These are phyloP conservation scores for Hippophae gyantsensis DNA, from an alignment of 306 rosid genomes.

Conservation along the genomic window DNA sequence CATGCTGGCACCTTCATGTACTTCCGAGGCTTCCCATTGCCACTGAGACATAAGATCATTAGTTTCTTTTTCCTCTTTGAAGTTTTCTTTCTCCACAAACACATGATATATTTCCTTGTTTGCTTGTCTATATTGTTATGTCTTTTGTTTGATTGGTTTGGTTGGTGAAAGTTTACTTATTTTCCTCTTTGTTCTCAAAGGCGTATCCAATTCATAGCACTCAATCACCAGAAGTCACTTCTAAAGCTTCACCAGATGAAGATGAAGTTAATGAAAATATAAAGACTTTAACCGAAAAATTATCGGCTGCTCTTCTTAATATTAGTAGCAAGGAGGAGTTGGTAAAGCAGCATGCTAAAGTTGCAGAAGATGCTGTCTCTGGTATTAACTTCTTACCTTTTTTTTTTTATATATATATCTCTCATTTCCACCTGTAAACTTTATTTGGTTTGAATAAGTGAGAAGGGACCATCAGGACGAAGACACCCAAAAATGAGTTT, in stretches of 20 bases:
- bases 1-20: no score
- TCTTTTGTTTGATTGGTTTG: neutral
- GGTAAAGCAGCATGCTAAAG: slow-evolving; percentile 74
- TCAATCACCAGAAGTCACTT: slow-evolving; percentile 58
- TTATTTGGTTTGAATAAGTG: neutral
- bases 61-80: no score
- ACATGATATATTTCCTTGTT: no score
- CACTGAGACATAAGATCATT: no score
- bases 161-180: slow-evolving; percentile 14
- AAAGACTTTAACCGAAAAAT: slow-evolving; percentile 42
- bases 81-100: no score
- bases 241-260: slow-evolving; percentile 38
- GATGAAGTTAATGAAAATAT: slow-evolving; percentile 33
- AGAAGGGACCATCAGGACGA: neutral
- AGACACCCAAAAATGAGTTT: neutral
- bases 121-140: no score
- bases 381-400: slow-evolving; percentile 30
- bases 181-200: slow-evolving; percentile 28
- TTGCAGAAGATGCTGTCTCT: slow-evolving; percentile 81
- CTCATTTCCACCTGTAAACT: neutral
- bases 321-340: slow-evolving; percentile 62
- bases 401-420: neutral
- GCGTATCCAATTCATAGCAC: slow-evolving; percentile 40
- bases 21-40: no score
- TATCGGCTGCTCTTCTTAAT: slow-evolving; percentile 52